Percentiles rank a stretch among this genome's conserved stretches.
Conservation (phyloP, 2,329 filamentous ascomycete species). For the Sarocladiaceae sp. region DNA sequence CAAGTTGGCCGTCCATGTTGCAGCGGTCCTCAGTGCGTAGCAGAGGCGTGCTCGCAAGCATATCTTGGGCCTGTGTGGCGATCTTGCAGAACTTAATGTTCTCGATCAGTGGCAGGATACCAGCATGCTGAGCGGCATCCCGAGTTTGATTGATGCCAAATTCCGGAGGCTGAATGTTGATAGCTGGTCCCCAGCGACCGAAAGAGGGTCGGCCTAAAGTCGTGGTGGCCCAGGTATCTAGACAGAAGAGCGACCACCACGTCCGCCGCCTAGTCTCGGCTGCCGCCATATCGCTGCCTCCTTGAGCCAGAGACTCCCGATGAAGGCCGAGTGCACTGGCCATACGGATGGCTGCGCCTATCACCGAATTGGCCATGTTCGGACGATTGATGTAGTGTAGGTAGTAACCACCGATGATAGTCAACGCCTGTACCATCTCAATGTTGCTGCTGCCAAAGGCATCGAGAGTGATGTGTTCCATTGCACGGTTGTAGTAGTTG, state of each 20-base stretch:
- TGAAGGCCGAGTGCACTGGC: constrained; percentile 65
- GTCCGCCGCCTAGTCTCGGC: constrained; percentile 57
- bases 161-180: constrained; percentile 58
- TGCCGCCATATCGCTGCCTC: constrained; percentile 9
- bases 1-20: constrained; percentile 59
- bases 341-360: constrained; percentile 65
- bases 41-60: constrained; percentile 62
- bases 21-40: constrained; percentile 61
- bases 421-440: constrained; percentile 21
- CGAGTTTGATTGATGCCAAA: constrained; percentile 38
- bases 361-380: constrained; percentile 66
- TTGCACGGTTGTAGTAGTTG: constrained; percentile 62
- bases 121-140: constrained; percentile 53
- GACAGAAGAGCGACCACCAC: constrained; percentile 70
- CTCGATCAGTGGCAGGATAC: constrained; percentile 65
- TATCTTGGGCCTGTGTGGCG: constrained; percentile 70
- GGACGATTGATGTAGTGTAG: constrained; percentile 70
- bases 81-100: constrained; percentile 77
- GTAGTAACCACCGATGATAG: constrained; percentile 63
- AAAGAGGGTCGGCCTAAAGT: constrained; percentile 66
- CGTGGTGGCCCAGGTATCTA: constrained; percentile 68
- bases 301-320: constrained; percentile 38
- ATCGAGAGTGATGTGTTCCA: constrained; percentile 60
- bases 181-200: constrained; percentile 60
- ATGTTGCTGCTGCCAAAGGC: constrained; percentile 25